Conservation (phyloP, 495 filamentous ascomycete species). For the Penicillium soppii region DNA sequence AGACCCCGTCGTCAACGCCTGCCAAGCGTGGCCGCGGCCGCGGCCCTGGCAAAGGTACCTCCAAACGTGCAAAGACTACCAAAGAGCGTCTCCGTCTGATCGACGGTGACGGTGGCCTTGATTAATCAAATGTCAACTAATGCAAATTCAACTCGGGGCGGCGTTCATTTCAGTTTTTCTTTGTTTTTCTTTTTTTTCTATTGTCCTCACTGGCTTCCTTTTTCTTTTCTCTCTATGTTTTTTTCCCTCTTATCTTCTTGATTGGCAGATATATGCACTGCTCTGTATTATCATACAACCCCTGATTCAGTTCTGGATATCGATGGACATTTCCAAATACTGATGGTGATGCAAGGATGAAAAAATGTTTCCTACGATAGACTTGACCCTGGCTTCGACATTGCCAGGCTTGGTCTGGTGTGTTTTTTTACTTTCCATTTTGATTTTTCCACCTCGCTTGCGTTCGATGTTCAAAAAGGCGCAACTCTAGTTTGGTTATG, state of each 20-base stretch:
- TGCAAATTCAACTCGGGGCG: constrained; percentile 30
- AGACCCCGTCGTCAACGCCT: constrained; percentile 46
- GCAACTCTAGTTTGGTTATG: constrained; percentile 5
- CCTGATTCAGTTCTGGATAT: constrained; percentile 6
- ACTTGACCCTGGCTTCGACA: constrained; percentile 3
- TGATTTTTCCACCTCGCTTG: not conserved
- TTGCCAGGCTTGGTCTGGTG: not conserved
- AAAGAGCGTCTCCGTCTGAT: constrained; percentile 87
- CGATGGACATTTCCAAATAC: constrained; percentile 4
- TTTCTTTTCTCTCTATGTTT: constrained; percentile 3
- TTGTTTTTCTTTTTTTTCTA: constrained; percentile 14
- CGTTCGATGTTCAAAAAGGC: constrained; percentile 3
- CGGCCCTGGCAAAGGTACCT: constrained; percentile 47
- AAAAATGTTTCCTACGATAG: not conserved
- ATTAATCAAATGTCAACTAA: constrained; percentile 22
- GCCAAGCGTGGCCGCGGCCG: constrained; percentile 55
- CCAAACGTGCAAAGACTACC: constrained; percentile 88
- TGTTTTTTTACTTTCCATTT: not conserved
- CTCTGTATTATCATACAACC: constrained; percentile 34
- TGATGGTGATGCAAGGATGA: not conserved
- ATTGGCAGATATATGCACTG: constrained; percentile 14
- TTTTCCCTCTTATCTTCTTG: constrained; percentile 14
- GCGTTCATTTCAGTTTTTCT: constrained; percentile 27
- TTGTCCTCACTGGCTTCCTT: constrained; percentile 7
- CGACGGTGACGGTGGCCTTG: constrained; percentile 65